phyloP scores from a whole-genome alignment of 139 green algal species.

The Medakamo hakoo region DNA sequence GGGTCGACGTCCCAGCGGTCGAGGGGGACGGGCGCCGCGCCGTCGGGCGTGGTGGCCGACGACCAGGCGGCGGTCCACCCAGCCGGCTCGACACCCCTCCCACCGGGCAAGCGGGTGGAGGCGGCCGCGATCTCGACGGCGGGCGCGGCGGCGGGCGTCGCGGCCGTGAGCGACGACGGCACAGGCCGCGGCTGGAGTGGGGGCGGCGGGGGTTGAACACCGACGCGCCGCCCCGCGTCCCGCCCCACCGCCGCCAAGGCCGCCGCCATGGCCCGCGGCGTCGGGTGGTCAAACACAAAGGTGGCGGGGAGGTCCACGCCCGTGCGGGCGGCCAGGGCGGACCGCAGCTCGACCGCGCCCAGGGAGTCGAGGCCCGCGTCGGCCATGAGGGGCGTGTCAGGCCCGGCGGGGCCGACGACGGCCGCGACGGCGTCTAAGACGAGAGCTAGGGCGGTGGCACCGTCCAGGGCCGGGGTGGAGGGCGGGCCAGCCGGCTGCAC shows the following conservation, averaged over 20 bases:
- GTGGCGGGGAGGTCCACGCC: slow-evolving; percentile 38
- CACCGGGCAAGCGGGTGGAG: neutral
- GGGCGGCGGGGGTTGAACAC: neutral
- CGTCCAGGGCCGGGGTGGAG: neutral
- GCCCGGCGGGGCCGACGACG: slow-evolving; percentile 12
- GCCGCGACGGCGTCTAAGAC: neutral
- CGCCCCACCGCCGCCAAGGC: slow-evolving; percentile 3
- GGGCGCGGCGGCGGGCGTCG: neutral
- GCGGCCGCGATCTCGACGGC: neutral
- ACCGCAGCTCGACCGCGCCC: slow-evolving; percentile 51
- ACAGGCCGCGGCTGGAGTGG: neutral
- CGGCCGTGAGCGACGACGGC: neutral
- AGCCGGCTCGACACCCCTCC: neutral
- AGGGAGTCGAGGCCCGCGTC: slow-evolving; percentile 60
- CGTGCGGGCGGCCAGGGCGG: slow-evolving; percentile 25
- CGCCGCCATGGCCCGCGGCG: slow-evolving; percentile 14
- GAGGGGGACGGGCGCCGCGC: slow-evolving; percentile 27
- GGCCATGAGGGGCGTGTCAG: slow-evolving; percentile 47
- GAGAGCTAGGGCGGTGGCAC: neutral
- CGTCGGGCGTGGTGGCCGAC: slow-evolving; percentile 12
- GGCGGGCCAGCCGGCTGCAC: no score
- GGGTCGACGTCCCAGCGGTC: slow-evolving; percentile 37
- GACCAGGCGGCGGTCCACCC: no score
- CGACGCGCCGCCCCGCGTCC: neutral
- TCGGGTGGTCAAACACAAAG: slow-evolving; percentile 58